A percentile compares a stretch with the other conserved stretches of the same genome.
Evolutionary conservation across 768 basidiomycete species (phyloP).

Genomic region (Rhodocollybia butyracea): DNA sequence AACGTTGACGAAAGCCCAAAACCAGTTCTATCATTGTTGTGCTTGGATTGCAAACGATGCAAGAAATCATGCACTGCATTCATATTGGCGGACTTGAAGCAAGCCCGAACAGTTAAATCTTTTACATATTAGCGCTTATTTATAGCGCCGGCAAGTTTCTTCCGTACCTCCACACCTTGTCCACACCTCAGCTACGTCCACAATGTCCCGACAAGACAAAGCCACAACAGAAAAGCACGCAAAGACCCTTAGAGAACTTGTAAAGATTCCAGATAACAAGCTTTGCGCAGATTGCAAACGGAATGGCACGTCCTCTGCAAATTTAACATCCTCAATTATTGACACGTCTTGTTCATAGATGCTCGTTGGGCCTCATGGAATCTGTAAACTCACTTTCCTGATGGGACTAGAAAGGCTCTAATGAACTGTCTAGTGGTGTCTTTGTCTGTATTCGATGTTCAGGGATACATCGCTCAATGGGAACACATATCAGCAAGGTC

Average conservation of each 20-base stretch:
- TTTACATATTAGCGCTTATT: background rate
- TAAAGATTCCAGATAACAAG: constrained; percentile 91
- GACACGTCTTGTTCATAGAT: constrained; percentile 45
- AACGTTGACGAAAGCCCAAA: too few relatives aligned
- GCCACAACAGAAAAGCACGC: constrained; percentile 80
- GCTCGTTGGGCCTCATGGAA: constrained; percentile 99
- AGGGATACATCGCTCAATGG: constrained; percentile 96
- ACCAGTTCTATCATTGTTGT: too few relatives aligned
- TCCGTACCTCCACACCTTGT: background rate
- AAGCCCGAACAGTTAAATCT: too few relatives aligned
- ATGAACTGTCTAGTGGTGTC: constrained; percentile 57
- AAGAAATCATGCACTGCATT: too few relatives aligned
- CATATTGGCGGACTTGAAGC: too few relatives aligned
- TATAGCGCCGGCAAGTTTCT: background rate
- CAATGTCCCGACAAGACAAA: constrained; percentile 69
- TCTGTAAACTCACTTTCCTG: constrained; percentile 48
- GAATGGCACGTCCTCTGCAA: constrained; percentile 59
- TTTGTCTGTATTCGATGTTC: constrained; percentile 97
- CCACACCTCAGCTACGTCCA: background rate
- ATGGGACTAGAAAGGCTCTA: constrained; percentile 3
- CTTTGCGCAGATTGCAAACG: constrained; percentile 95
- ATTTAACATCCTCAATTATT: constrained; percentile 3
- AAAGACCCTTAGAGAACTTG: constrained; percentile 76
- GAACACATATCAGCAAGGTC: constrained; percentile 96
- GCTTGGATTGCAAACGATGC: too few relatives aligned